Evolutionary conservation across 1,139 yeast genomes (phyloP), one percentile per base, ranked within the genome.

Genomic region (Debaryomyces fabryi): DNA sequence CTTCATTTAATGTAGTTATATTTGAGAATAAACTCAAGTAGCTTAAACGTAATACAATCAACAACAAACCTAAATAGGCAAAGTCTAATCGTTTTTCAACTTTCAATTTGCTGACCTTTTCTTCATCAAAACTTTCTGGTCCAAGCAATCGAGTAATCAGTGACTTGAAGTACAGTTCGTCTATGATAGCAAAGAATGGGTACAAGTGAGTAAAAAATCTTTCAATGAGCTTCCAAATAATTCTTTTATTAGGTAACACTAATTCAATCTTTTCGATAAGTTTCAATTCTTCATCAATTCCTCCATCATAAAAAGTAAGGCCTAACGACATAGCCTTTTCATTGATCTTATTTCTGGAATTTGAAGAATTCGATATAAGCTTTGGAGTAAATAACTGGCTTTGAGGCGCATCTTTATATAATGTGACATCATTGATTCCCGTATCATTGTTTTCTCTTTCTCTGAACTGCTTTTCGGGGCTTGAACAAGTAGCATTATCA

Each of bases 131-230:
- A 1, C 57, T 47, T 16, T 54, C 58, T 1, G 58, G 55, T 0
- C 74, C 75, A 29, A 71, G 57, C 3, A 71, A 54, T 36, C 55
- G 53, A 3, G 53, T 48, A 5, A 68, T 48, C 27, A 57, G 50
- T 12, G 46, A 49, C 40, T 56, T 56, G 39, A 69, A 63, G 2
- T 58, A 59, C 18, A 48, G 55, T 55, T 82, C 81, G 51, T 80
- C 83, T 8, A 81, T 43, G 44, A 73, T 67, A 2, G 86, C 85
- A 49, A 70, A 58, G 42, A 74, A 68, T 0, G 79, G 78, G 50
- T 78, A 78, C 10, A 79, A 67, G 27, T 68, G 65, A 2, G 58
- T 56, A 58, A 81, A 81, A 54, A 70, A 82, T 24, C 78, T 59
- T 29, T 72, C 68, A n/a, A 79, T 58, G 3, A 76, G 65, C 30